These are phyloP conservation scores for Chrysanthemum makinoi DNA, from an alignment of 129 eudicot genomes.

Conservation along the genomic window DNA sequence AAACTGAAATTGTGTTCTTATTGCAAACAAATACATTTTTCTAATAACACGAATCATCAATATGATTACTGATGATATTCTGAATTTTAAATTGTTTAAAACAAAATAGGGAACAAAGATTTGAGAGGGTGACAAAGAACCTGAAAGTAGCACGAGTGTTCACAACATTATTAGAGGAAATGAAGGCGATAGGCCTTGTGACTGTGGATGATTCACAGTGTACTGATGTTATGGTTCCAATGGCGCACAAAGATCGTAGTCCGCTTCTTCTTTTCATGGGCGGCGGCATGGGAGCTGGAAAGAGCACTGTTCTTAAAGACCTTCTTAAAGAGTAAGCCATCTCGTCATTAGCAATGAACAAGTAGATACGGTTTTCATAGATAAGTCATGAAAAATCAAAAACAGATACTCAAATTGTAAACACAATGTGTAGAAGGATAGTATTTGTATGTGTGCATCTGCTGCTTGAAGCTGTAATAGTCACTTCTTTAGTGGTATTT, in stretches of 20 bases:
- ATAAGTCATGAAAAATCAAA: too few species aligned
- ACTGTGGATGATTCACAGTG: conserved; percentile 30
- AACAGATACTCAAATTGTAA: too few species aligned
- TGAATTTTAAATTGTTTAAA: background rate
- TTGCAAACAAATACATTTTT: background rate
- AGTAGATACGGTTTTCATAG: too few species aligned
- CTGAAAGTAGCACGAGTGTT: conserved; percentile 75
- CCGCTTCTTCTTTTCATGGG: conserved; percentile 99
- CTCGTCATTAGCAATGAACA: too few species aligned
- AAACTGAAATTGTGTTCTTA: background rate
- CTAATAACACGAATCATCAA: background rate
- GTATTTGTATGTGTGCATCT: too few species aligned
- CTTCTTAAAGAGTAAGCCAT: conserved; percentile 77
- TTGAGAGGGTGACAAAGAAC: conserved; percentile 60
- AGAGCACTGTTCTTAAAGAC: conserved; percentile 97
- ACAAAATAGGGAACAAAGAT: conserved; percentile 75
- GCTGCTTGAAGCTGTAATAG: too few species aligned
- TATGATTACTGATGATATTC: background rate
- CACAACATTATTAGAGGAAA: conserved; percentile 66
- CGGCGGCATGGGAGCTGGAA: conserved; percentile 99
- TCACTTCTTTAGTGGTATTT: too few species aligned
- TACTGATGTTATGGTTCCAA: conserved; percentile 42
- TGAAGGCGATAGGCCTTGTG: conserved; percentile 38
- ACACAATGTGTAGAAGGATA: too few species aligned
- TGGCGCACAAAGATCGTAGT: conserved; percentile 64